Base-by-base conservation (phyloP, 768 basidiomycete genomes). In the Exsudoporus frostii region DNA sequence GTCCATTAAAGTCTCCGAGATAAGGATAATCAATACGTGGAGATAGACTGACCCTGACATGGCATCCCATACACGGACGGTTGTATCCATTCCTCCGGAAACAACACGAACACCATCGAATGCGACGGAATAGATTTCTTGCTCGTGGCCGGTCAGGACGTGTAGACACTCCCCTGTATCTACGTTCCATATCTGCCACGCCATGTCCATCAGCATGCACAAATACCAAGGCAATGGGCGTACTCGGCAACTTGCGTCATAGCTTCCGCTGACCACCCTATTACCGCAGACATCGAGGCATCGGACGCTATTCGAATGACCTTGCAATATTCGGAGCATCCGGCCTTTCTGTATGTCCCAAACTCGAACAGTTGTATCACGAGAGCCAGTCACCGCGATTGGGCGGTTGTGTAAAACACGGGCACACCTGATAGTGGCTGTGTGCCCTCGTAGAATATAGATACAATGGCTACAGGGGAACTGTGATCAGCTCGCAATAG, bases 11-110 rank as follows among this genome's bases (percentile, higher is more conserved):
- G 7, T 29, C 19, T 17, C 30, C 44, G 25, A 40, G 27, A 14
- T 20, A 39, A 36, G 30, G 17, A 46, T 33, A 22, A 9, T 20
- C 25, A 37, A 45, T 32, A n/a, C 39, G 34, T 29, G 37, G n/a
- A 3, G 19, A 45, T 15, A 30, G 22, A 71, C 85, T 59, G 65
- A 94, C 92, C 95, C 95, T 37, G 87, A 86, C 10, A 78, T 74
- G 0, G 90, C 88, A 57, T 88, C 84, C 96, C 96, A 98, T 0
- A 98, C 81, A 4, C 94, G 77, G 4, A 97, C 90, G 1, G 88
- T 92, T n/a, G 92, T 94, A 62, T 98, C 95, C 57, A 96, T 72
- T n/a, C 88, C 88, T 5, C 93, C 95, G 7, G 90, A 90, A 1
- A 86, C 90, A 45, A 95, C 80, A 13, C 83, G 75, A 17, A 83